Percentiles rank a stretch among this genome's conserved stretches.
Conservation (phyloP, 345 rosid genomes). For the Noccaea bulbosa region DNA sequence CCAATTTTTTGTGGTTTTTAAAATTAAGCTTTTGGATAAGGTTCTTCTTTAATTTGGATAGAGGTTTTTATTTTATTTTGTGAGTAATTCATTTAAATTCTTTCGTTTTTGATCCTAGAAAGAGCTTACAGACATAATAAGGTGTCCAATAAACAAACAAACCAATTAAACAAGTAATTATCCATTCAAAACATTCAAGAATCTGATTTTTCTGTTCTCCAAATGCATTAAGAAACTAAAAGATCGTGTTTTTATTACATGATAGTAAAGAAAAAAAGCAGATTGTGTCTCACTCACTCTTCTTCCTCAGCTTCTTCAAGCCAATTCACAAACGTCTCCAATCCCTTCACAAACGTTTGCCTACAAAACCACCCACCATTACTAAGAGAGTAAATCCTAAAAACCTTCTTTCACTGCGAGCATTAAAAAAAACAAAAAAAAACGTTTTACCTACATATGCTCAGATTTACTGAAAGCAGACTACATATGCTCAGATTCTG, state of each 20-base stretch:
- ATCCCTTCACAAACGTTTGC: constrained; percentile 90
- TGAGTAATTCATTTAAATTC: neutral
- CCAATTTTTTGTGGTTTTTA: constrained; percentile 28
- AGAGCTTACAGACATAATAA: neutral
- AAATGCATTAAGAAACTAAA: neutral
- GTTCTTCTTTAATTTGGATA: neutral
- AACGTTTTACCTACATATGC: neutral
- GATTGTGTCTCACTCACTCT: constrained; percentile 50
- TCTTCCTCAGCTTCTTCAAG: constrained; percentile 99
- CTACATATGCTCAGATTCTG: neutral
- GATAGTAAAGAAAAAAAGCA: neutral
- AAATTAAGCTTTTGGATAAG: constrained; percentile 36
- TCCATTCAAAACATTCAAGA: neutral
- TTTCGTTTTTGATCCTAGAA: neutral
- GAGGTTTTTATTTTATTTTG: neutral
- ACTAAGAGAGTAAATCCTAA: constrained; percentile 54
- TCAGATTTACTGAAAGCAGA: neutral
- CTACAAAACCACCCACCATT: constrained; percentile 42
- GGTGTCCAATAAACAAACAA: neutral
- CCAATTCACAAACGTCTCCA: constrained; percentile 96
- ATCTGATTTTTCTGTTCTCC: neutral
- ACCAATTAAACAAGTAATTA: neutral
- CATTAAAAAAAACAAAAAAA: constrained; percentile 56
- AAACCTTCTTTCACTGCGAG: constrained; percentile 87
- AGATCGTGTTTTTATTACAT: constrained; percentile 15